Percentiles rank a stretch among this genome's conserved stretches.
Evolutionary conservation across 176 grass and related monocot species (phyloP).

Genomic region (Cenchrus americanus): DNA sequence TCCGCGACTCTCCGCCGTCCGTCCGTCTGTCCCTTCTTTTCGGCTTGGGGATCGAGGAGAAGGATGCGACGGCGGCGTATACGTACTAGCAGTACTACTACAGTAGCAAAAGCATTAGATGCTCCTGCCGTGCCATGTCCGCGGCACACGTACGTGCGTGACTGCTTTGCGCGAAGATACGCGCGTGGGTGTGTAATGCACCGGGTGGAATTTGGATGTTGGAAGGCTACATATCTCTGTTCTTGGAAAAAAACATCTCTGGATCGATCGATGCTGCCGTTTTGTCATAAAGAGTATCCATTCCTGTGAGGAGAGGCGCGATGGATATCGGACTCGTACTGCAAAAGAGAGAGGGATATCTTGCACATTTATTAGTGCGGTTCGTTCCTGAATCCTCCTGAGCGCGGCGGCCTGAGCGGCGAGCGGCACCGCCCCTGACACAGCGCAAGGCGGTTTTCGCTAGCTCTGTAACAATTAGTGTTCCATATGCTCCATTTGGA

Average conservation of each 20-base stretch:
- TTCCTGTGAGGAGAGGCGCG: too few relatives aligned
- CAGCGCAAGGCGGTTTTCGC: not conserved
- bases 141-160: constrained; percentile 3
- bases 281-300: not conserved
- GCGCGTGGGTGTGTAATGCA: not conserved
- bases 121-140: not conserved
- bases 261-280: not conserved
- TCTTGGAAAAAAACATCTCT: not conserved
- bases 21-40: not conserved
- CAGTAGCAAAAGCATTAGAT: not conserved
- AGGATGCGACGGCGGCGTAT: too few relatives aligned
- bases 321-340: not conserved
- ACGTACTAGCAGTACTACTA: not conserved
- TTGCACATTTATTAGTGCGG: not conserved
- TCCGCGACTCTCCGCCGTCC: not conserved
- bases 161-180: not conserved
- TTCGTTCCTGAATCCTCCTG: not conserved
- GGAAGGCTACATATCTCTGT: too few relatives aligned
- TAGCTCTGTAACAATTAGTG: not conserved
- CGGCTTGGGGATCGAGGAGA: not conserved
- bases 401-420: not conserved
- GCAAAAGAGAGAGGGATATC: not conserved
- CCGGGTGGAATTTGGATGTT: too few relatives aligned
- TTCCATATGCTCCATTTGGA: not conserved
- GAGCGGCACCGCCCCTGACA: not conserved